phyloP scores from a whole-genome alignment of 2,329 filamentous ascomycete genomes.

The Penicillium polonicum region DNA sequence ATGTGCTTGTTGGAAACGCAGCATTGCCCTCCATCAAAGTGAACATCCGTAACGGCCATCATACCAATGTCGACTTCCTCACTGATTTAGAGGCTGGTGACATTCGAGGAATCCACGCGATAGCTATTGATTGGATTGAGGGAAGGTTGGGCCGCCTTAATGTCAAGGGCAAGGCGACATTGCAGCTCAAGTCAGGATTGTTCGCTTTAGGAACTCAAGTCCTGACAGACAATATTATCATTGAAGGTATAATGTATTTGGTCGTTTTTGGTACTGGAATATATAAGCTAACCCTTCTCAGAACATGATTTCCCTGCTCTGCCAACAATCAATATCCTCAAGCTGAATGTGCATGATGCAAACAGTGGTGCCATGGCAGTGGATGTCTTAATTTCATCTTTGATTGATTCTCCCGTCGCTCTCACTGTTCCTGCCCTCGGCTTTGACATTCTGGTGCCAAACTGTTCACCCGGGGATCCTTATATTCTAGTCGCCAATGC shows the following conservation, averaged over 20 bases:
- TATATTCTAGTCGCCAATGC: constrained; percentile 79
- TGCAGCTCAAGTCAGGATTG: constrained; percentile 75
- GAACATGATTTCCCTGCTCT: constrained; percentile 68
- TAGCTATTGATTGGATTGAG: constrained; percentile 86
- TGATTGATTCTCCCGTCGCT: constrained; percentile 76
- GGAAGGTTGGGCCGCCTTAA: constrained; percentile 70
- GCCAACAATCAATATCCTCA: constrained; percentile 78
- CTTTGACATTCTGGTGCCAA: constrained; percentile 82
- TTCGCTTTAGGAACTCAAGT: constrained; percentile 74
- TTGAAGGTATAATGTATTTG: constrained; percentile 71
- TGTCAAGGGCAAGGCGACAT: constrained; percentile 69
- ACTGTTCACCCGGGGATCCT: constrained; percentile 69
- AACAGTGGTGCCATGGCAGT: constrained; percentile 69
- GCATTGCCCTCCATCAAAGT: constrained; percentile 72
- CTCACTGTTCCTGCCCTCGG: constrained; percentile 74
- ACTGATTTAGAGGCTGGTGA: constrained; percentile 74
- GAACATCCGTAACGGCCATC: constrained; percentile 73
- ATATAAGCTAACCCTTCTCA: constrained; percentile 33
- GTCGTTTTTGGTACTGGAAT: not conserved
- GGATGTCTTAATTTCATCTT: constrained; percentile 69
- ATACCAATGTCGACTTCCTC: constrained; percentile 75
- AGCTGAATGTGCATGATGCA: constrained; percentile 75
- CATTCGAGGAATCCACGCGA: constrained; percentile 69
- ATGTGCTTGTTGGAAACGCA: constrained; percentile 74
- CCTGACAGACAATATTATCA: constrained; percentile 70